Percentiles rank a stretch among this genome's conserved stretches.
These are phyloP conservation scores for Penicillium paradoxum DNA, from an alignment of 495 filamentous ascomycete genomes.

Conservation along the genomic window DNA sequence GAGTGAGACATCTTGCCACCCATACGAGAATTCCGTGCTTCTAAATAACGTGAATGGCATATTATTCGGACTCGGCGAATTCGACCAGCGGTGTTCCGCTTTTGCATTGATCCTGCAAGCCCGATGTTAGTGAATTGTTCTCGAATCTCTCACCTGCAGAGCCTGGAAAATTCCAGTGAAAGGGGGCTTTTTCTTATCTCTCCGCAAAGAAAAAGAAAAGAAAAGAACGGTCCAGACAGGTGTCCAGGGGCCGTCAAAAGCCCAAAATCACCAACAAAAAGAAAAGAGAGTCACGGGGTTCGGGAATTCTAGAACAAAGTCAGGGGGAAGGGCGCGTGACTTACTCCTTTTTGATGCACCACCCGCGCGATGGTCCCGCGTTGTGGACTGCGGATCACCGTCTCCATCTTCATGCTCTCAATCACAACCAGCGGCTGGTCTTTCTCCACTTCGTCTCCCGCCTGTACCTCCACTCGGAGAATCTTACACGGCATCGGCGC, in stretches of 20 bases:
- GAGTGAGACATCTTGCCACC: not conserved
- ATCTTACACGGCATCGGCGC: slow-evolving; percentile 97
- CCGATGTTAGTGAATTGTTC: slow-evolving; percentile 24
- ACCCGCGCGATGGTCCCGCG: slow-evolving; percentile 74
- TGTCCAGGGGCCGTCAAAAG: too few relatives aligned
- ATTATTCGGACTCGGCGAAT: slow-evolving; percentile 32
- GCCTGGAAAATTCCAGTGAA: not conserved
- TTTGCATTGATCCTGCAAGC: slow-evolving; percentile 52
- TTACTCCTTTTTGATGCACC: slow-evolving; percentile 82
- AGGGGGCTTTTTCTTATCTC: not conserved
- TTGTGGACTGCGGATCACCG: slow-evolving; percentile 85
- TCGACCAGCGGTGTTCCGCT: slow-evolving; percentile 55
- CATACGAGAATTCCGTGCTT: not conserved
- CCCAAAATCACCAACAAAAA: slow-evolving; percentile 3
- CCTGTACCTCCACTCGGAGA: slow-evolving; percentile 73
- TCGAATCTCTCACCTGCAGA: not conserved
- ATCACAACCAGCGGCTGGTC: slow-evolving; percentile 90
- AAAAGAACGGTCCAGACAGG: too few relatives aligned
- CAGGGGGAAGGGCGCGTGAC: slow-evolving; percentile 30
- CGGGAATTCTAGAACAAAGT: not conserved
- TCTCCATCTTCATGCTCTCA: slow-evolving; percentile 99
- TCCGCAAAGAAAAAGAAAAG: too few relatives aligned
- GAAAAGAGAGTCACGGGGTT: not conserved
- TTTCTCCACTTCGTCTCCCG: slow-evolving; percentile 76
- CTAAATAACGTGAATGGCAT: not conserved